phyloP scores from a whole-genome alignment of 2,329 filamentous ascomycete species.

The Cordyceps sp. region DNA sequence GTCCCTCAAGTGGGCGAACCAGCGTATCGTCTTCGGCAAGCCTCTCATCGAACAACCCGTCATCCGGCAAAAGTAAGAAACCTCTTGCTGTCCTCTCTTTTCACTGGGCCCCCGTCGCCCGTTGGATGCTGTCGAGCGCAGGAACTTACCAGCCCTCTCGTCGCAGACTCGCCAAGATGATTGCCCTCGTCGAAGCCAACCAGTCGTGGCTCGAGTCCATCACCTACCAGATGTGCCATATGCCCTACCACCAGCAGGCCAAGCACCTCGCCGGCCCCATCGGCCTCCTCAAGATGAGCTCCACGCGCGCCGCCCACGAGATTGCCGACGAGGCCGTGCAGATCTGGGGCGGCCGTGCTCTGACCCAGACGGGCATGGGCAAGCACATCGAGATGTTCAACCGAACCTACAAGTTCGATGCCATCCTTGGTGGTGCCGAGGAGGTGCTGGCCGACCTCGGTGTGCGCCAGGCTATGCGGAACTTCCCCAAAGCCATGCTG shows the following conservation, averaged over 20 bases:
- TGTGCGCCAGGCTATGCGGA: constrained; percentile 68
- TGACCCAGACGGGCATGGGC: constrained; percentile 75
- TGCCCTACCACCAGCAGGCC: constrained; percentile 64
- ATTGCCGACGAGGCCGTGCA: constrained; percentile 72
- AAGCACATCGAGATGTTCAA: constrained; percentile 71
- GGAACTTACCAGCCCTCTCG: too few relatives aligned
- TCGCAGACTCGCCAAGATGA: constrained; percentile 67
- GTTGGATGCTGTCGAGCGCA: not conserved
- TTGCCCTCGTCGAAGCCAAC: constrained; percentile 63
- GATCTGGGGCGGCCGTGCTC: constrained; percentile 68
- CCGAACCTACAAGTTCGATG: constrained; percentile 67
- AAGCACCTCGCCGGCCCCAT: constrained; percentile 66
- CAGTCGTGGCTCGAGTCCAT: constrained; percentile 75
- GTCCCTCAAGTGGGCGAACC: constrained; percentile 77
- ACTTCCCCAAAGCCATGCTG: constrained; percentile 72
- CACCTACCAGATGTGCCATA: constrained; percentile 76
- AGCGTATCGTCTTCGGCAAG: constrained; percentile 72
- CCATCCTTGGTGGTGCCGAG: constrained; percentile 65
- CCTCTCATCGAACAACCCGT: constrained; percentile 69
- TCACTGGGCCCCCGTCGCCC: constrained; percentile 1
- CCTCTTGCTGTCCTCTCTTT: too few relatives aligned
- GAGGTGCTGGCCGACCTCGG: constrained; percentile 70
- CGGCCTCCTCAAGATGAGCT: constrained; percentile 64
- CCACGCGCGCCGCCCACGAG: constrained; percentile 63
- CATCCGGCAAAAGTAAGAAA: constrained; percentile 63